Conservation (phyloP, 2,329 filamentous ascomycete species). For the Verticillium longisporum region DNA sequence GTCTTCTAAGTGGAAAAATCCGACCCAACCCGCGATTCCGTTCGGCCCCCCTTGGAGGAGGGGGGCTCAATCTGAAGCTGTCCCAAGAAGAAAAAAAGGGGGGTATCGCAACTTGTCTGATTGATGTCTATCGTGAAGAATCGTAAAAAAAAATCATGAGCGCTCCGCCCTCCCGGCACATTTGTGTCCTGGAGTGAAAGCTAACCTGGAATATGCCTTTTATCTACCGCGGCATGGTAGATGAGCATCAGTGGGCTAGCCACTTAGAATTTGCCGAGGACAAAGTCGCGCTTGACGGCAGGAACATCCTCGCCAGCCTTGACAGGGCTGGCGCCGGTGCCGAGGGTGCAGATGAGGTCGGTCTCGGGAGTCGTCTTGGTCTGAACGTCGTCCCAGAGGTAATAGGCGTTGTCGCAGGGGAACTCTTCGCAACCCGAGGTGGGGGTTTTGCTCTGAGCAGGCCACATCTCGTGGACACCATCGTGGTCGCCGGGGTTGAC, state of each 20-base stretch:
- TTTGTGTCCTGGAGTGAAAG: background rate
- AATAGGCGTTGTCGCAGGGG: constrained; percentile 50
- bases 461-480: constrained; percentile 50
- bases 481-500: constrained; percentile 41
- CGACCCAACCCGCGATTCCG: background rate
- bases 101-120: background rate
- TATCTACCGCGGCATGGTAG: background rate
- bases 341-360: constrained; percentile 46
- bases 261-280: constrained; percentile 23
- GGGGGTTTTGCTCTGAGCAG: constrained; percentile 24
- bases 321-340: constrained; percentile 21
- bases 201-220: background rate
- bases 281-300: constrained; percentile 22
- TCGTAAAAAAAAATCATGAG: background rate
- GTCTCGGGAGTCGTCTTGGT: constrained; percentile 43
- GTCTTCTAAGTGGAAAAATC: background rate
- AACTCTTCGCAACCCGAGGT: constrained; percentile 45
- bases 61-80: background rate
- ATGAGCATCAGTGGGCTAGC: background rate
- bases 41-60: background rate
- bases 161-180: background rate
- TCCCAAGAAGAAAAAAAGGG: background rate
- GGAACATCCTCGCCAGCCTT: constrained; percentile 2
- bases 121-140: background rate
- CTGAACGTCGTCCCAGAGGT: constrained; percentile 45